These are phyloP conservation scores for Lactifluus piperatus DNA, from an alignment of 768 basidiomycete species.

Conservation along the genomic window DNA sequence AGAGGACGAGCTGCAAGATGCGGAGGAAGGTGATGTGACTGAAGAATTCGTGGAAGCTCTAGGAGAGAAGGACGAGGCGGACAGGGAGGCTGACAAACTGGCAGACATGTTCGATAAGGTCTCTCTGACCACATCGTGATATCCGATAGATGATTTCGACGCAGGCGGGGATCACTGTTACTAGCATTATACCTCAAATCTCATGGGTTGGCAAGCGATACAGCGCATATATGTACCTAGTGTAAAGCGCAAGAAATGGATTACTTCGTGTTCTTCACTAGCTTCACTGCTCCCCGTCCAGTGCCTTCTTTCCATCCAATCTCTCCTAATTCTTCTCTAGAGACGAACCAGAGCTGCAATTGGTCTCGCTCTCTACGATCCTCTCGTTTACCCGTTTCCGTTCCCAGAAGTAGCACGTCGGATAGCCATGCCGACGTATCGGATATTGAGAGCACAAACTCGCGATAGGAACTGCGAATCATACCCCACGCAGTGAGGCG, in stretches of 20 bases:
- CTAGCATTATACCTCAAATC: slow-evolving; percentile 6
- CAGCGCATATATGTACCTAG: background rate
- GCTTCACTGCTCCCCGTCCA: slow-evolving; percentile 10
- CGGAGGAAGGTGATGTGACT: slow-evolving; percentile 26
- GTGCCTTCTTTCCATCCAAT: slow-evolving; percentile 10
- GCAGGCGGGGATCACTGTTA: background rate
- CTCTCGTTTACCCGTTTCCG: background rate
- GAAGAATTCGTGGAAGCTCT: slow-evolving; percentile 21
- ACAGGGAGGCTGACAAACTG: slow-evolving; percentile 45
- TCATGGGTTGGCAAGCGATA: background rate
- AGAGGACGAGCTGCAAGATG: slow-evolving; percentile 36
- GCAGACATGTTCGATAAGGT: slow-evolving; percentile 63
- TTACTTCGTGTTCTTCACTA: slow-evolving; percentile 11
- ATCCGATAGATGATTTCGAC: background rate
- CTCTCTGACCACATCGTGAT: slow-evolving; percentile 9
- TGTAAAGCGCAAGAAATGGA: background rate
- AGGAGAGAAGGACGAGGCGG: slow-evolving; percentile 27
- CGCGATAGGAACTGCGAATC: slow-evolving; percentile 17
- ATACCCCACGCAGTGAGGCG: slow-evolving; percentile 13
- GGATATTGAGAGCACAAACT: slow-evolving; percentile 2
- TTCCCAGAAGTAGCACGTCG: slow-evolving; percentile 8
- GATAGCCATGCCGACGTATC: slow-evolving; percentile 13
- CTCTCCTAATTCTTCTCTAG: slow-evolving; percentile 14
- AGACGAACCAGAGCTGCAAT: slow-evolving; percentile 7
- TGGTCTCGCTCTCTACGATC: background rate